Percentiles rank a stretch among this genome's conserved stretches.
Evolutionary conservation across 345 rosid species (phyloP).

Genomic region (Orychophragmus violaceus): DNA sequence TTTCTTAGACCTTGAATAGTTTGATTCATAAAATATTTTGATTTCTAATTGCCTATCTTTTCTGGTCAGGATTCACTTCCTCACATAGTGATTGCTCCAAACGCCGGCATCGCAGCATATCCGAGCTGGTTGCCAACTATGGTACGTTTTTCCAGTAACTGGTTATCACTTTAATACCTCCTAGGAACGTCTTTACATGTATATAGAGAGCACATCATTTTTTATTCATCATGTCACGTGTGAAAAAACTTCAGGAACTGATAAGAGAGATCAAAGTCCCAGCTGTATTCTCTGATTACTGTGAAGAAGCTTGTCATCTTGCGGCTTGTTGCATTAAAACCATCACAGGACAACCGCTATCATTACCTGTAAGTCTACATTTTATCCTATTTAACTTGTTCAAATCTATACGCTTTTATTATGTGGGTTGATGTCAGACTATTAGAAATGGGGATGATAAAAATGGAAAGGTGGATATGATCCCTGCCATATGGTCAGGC

Average conservation of each 20-base stretch:
- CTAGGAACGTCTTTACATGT: neutral
- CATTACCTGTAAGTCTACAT: constrained; percentile 40
- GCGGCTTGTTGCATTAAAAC: constrained; percentile 56
- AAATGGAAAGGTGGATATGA: neutral
- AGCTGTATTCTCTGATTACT: constrained; percentile 77
- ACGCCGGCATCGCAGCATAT: constrained; percentile 82
- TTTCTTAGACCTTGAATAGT: neutral
- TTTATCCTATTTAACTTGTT: neutral
- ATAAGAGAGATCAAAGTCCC: constrained; percentile 62
- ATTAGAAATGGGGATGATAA: neutral
- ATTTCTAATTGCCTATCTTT: constrained; percentile 2
- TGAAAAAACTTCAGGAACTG: constrained; percentile 46
- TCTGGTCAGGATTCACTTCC: constrained; percentile 41
- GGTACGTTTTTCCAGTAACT: constrained; percentile 37
- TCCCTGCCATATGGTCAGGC: constrained; percentile 8
- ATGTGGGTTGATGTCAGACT: neutral
- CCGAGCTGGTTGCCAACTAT: constrained; percentile 75
- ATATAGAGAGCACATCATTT: neutral
- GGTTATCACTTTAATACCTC: neutral
- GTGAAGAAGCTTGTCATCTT: constrained; percentile 94
- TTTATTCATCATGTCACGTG: neutral
- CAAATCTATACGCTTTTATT: neutral
- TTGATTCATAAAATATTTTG: neutral
- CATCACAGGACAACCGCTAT: constrained; percentile 42
- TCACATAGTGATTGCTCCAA: constrained; percentile 70